These are phyloP conservation scores for Willaertia magna DNA, from an alignment of 208 protist species.

Conservation along the genomic window DNA sequence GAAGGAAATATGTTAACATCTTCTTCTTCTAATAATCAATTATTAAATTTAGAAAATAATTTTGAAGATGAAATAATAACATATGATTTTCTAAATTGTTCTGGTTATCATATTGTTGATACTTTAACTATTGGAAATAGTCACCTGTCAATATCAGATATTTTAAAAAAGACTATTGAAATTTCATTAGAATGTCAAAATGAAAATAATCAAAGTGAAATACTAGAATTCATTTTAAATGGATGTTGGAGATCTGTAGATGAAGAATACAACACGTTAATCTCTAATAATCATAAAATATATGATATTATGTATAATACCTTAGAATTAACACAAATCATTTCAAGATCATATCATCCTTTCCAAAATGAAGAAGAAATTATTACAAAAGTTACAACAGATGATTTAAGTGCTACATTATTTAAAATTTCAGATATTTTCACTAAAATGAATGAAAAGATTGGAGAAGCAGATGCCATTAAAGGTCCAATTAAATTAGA, in stretches of 20 bases:
- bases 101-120: not conserved
- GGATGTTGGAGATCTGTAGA: not conserved
- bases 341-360: not conserved
- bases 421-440: not conserved
- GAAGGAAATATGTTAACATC: too few relatives aligned
- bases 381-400: not conserved
- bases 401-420: not conserved
- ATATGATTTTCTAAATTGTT: not conserved
- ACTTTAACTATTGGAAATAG: not conserved
- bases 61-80: not conserved
- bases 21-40: too few relatives aligned
- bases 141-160: not conserved
- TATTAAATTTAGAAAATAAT: not conserved
- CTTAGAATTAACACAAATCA: not conserved
- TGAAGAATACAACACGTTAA: not conserved
- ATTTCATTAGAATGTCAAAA: not conserved
- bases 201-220: not conserved
- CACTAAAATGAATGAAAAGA: too few relatives aligned
- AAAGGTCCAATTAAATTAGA: not conserved
- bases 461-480: not conserved
- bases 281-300: not conserved
- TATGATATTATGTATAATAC: not conserved
- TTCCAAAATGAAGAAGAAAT: not conserved
- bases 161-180: not conserved
- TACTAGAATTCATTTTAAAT: not conserved